A percentile compares a stretch with the other conserved stretches of the same genome.
Conservation (phyloP, 2,329 filamentous ascomycete species). For the Xylaria sp. region DNA sequence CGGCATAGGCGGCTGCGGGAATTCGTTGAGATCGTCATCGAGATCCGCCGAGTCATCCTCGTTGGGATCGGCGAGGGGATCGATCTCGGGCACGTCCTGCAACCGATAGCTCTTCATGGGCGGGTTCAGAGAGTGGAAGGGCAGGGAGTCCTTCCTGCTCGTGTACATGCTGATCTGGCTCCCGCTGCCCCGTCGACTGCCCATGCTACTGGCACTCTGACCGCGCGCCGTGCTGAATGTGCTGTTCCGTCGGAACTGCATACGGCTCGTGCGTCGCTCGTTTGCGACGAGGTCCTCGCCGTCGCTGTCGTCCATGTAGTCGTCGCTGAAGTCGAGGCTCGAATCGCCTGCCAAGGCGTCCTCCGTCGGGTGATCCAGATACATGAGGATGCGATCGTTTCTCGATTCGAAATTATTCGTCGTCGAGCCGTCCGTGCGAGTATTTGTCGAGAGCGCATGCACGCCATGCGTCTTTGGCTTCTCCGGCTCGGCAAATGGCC, state of each 20-base stretch:
- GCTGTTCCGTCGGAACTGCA: conserved; percentile 17
- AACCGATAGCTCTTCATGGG: conserved; percentile 8
- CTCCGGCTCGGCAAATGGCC: conserved; percentile 5
- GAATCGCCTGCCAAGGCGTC: conserved; percentile 26
- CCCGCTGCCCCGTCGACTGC: conserved; percentile 11
- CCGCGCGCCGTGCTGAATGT: neutral
- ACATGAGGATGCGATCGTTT: conserved; percentile 32
- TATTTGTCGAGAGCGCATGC: conserved; percentile 9
- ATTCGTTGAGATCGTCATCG: conserved; percentile 7
- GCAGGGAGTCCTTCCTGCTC: conserved; percentile 20
- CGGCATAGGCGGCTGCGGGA: conserved; percentile 16
- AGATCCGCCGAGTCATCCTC: conserved; percentile 5
- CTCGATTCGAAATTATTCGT: conserved; percentile 20
- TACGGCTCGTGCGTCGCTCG: conserved; percentile 23
- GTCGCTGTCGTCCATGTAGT: conserved; percentile 20
- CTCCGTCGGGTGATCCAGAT: conserved; percentile 29
- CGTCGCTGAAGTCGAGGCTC: conserved; percentile 33
- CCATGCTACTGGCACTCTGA: neutral
- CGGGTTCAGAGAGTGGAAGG: conserved; percentile 16
- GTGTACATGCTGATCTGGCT: conserved; percentile 5
- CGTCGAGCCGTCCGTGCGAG: conserved; percentile 13
- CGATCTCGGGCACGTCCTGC: conserved; percentile 19
- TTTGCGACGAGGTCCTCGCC: conserved; percentile 22
- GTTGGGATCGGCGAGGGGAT: conserved; percentile 3
- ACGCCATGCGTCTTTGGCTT: neutral